These are phyloP conservation scores for Calocybe gambosa DNA, from an alignment of 1,284 basidiomycete species.

Conservation along the genomic window DNA sequence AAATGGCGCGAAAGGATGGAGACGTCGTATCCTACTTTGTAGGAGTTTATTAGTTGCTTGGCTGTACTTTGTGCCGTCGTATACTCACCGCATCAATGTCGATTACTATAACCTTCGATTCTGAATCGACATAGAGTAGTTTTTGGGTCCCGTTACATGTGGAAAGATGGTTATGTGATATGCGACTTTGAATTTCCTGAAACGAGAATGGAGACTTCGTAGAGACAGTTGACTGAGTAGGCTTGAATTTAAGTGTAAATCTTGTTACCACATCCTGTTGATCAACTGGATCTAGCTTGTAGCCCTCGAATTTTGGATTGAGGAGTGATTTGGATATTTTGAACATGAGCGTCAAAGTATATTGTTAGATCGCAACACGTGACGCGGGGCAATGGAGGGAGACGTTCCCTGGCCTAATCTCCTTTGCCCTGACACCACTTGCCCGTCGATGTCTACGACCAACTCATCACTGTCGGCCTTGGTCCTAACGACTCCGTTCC, in stretches of 20 bases:
- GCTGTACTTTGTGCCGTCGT: not conserved
- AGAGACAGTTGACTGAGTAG: constrained; percentile 58
- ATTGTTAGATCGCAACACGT: not conserved
- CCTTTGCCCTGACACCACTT: constrained; percentile 2
- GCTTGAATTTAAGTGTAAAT: constrained; percentile 44
- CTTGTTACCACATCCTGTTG: constrained; percentile 50
- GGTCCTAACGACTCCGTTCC: constrained; percentile 34
- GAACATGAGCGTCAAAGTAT: constrained; percentile 20
- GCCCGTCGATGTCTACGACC: constrained; percentile 13
- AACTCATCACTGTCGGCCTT: constrained; percentile 26
- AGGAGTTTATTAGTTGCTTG: constrained; percentile 11
- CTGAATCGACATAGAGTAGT: constrained; percentile 68
- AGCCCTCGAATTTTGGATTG: constrained; percentile 84
- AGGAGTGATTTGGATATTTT: constrained; percentile 37
- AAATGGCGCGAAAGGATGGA: constrained; percentile 54
- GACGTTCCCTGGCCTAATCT: not conserved
- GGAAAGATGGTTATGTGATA: constrained; percentile 79
- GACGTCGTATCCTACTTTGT: constrained; percentile 42
- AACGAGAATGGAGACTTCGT: constrained; percentile 60
- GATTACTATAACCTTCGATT: constrained; percentile 60
- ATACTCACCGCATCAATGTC: constrained; percentile 49
- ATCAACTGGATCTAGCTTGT: constrained; percentile 60
- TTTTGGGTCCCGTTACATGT: constrained; percentile 40
- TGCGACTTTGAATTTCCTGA: constrained; percentile 77
- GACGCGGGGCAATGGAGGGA: not conserved